Evolutionary conservation across 495 filamentous ascomycete genomes (phyloP).

Genomic region (Penicillium tannophilum): DNA sequence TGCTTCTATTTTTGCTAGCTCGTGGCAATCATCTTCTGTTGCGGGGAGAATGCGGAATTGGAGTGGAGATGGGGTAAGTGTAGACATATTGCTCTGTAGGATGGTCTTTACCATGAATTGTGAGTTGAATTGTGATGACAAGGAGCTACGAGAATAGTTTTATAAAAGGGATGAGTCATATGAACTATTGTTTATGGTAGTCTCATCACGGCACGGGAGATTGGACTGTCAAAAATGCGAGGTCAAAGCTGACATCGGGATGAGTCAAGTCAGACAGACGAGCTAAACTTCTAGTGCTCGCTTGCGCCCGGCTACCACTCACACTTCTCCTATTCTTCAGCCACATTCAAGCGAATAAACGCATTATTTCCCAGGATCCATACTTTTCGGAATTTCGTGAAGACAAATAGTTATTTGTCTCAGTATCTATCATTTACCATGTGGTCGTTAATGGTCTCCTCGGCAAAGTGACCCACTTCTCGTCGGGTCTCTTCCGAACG

Average conservation of each 20-base stretch:
- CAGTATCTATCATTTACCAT: background rate
- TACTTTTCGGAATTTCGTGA: too few relatives aligned
- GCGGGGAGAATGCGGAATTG: slow-evolving; percentile 4
- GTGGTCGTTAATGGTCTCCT: too few relatives aligned
- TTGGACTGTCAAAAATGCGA: background rate
- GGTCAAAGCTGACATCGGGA: background rate
- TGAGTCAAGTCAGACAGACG: too few relatives aligned
- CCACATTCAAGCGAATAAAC: too few relatives aligned
- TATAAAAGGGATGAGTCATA: background rate
- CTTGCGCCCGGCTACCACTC: too few relatives aligned
- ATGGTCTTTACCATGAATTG: too few relatives aligned
- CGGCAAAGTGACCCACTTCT: background rate
- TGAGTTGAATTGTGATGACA: background rate
- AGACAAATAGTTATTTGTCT: background rate
- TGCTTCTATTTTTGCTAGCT: background rate
- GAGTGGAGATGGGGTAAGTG: background rate
- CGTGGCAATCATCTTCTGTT: slow-evolving; percentile 2
- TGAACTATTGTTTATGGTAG: background rate
- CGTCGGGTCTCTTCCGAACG: background rate
- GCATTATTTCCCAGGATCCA: too few relatives aligned
- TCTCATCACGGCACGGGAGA: background rate
- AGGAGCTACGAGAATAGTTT: too few relatives aligned
- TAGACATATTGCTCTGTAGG: background rate
- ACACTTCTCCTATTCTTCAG: too few relatives aligned
- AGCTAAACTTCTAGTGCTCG: too few relatives aligned